Base-by-base conservation (phyloP, 2,329 filamentous ascomycete genomes). In the Aspergillus quadricinctus region DNA sequence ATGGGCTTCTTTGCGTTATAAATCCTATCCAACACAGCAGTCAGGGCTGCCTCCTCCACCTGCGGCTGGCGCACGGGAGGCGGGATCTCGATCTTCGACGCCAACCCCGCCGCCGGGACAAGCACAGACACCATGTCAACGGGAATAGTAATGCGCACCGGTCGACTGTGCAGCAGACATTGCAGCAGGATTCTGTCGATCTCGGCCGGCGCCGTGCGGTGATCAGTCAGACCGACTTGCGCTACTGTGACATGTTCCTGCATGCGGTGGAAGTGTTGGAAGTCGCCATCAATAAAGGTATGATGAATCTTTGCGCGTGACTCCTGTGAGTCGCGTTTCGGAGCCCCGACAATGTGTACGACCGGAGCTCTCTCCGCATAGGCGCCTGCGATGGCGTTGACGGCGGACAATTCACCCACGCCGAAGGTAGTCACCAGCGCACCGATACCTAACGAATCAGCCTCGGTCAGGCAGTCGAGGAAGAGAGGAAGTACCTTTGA, bases 291-390 rank as follows among this genome's bases (percentile, higher is more conserved):
- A n/a, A 77, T 86, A 0, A 90, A 81, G 1, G 88, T 89, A 71
- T 91, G 88, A 72, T 91, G 88, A 3, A 84, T 69, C 45, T 77
- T 58, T 9, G 71, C 64, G 2, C 78, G 73, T 2, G 69, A 64
- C 3, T 78, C 73, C 57, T 83, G 81, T 1, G 75, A 69, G 3
- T 64, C 57, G 0, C 77, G 73, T 2, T 70, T 64, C 2, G 83
- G 81, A 0, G 78, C 79, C 0, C 83, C 83, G 21, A 85, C 82
- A 51, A 86, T 78, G 62, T 86, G 83, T 3, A 85, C 78, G 4
- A 92, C 79, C 1, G 88, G 87, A 2, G 89, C 86, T 63, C 83
- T 82, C 72, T 92, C 89, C 0, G 88, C 86, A 73, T 83, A 91
- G 40, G 88, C 83, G 14, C 88, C 89, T 1, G 88, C 88, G 52